Evolutionary conservation across 2,329 filamentous ascomycete genomes (phyloP).

Genomic region (Calonectria fujianensis): DNA sequence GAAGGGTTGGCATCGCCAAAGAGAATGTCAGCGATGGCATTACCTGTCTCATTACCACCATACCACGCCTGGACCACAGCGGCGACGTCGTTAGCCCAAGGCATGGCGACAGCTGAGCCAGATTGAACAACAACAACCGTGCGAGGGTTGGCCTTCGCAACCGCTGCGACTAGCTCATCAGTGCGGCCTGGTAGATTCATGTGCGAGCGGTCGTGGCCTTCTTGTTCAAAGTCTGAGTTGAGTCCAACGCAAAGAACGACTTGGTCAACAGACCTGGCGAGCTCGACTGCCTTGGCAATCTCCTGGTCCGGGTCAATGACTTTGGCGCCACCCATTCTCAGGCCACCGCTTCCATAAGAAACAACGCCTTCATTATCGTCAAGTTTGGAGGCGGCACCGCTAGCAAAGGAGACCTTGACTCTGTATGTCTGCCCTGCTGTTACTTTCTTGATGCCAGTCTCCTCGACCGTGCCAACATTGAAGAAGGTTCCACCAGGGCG

Average conservation of each 20-base stretch:
- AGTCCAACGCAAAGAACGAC: slow-evolving; percentile 73
- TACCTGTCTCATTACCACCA: slow-evolving; percentile 82
- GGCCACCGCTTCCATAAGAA: slow-evolving; percentile 20
- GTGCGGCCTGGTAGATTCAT: slow-evolving; percentile 76
- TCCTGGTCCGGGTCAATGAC: slow-evolving; percentile 34
- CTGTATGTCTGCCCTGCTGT: slow-evolving; percentile 5
- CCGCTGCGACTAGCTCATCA: slow-evolving; percentile 73
- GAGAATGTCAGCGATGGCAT: slow-evolving; percentile 80
- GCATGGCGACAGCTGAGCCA: slow-evolving; percentile 70
- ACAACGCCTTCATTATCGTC: slow-evolving; percentile 24
- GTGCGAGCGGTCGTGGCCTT: slow-evolving; percentile 81
- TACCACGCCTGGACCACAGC: slow-evolving; percentile 81
- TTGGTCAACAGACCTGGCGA: slow-evolving; percentile 73
- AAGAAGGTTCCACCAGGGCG: slow-evolving; percentile 15
- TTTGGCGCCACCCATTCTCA: slow-evolving; percentile 27
- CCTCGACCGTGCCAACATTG: slow-evolving; percentile 23
- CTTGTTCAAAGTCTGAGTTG: slow-evolving; percentile 62
- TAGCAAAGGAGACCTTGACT: slow-evolving; percentile 24
- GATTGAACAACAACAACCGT: slow-evolving; percentile 76
- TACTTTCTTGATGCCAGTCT: slow-evolving; percentile 7
- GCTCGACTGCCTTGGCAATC: slow-evolving; percentile 38
- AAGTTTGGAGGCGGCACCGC: slow-evolving; percentile 26
- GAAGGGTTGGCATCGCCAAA: slow-evolving; percentile 74
- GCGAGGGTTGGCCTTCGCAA: slow-evolving; percentile 73
- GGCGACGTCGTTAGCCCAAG: slow-evolving; percentile 66